phyloP scores from a whole-genome alignment of 257 asterid genomes.

The Nyctanthes arbortristis region DNA sequence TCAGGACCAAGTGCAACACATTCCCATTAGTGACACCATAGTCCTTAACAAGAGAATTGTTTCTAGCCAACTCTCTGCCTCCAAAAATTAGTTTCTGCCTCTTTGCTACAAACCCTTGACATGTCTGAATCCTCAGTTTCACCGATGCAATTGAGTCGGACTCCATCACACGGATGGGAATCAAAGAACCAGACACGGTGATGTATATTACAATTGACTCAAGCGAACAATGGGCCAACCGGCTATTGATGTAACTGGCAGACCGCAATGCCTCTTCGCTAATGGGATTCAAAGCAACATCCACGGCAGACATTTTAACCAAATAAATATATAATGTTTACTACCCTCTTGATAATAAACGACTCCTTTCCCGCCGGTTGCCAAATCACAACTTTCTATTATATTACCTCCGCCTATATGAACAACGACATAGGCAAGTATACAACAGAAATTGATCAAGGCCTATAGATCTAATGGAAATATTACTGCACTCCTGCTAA shows the following conservation, averaged over 20 bases:
- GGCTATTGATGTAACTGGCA: constrained; percentile 30
- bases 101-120: constrained; percentile 66
- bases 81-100: constrained; percentile 72
- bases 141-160: constrained; percentile 79
- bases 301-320: constrained; percentile 62
- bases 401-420: constrained; percentile 10
- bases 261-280: constrained; percentile 37
- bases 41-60: constrained; percentile 54
- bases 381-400: constrained; percentile 22
- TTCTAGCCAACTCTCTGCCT: constrained; percentile 71
- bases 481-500: no score
- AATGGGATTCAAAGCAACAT: constrained; percentile 54
- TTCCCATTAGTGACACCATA: constrained; percentile 70
- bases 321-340: constrained; percentile 14
- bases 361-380: constrained; percentile 21
- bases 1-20: constrained; percentile 61
- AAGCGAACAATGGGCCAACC: constrained; percentile 32
- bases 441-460: constrained; percentile 5
- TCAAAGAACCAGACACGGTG: constrained; percentile 54
- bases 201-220: constrained; percentile 60
- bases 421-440: constrained; percentile 12
- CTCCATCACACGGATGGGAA: constrained; percentile 69
- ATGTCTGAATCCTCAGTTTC: constrained; percentile 69
- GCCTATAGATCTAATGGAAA: neutral
- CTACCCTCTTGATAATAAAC: constrained; percentile 24